A percentile compares a stretch with the other conserved stretches of the same genome.
Conservation (phyloP, 257 asterid species). For the Solanum ossicruentum region DNA sequence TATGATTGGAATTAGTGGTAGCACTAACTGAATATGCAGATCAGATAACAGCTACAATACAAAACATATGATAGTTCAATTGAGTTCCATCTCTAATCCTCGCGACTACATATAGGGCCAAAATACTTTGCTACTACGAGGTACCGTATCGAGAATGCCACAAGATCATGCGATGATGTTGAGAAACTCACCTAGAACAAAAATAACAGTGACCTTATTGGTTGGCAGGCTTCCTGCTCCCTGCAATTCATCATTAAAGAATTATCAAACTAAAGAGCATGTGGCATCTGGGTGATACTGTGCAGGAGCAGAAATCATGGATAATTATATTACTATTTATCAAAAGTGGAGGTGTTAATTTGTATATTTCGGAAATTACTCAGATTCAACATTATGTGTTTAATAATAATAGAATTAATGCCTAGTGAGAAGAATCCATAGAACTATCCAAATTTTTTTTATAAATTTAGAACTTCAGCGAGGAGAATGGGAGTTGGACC, state of each 20-base stretch:
- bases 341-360: not conserved
- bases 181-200: constrained; percentile 11
- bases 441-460: not conserved
- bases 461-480: not conserved
- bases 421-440: not conserved
- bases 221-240: constrained; percentile 3
- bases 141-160: not conserved
- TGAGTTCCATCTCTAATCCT: not conserved
- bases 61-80: not conserved
- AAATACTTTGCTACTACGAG: not conserved
- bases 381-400: not conserved
- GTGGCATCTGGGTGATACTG: not conserved
- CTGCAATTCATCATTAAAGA: not conserved
- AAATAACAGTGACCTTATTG: constrained; percentile 7
- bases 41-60: not conserved
- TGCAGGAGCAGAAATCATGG: not conserved
- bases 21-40: not conserved
- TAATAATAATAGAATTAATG: not conserved
- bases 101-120: not conserved
- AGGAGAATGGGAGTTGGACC: not conserved
- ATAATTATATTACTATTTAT: not conserved
- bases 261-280: not conserved
- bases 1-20: not conserved
- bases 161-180: not conserved
- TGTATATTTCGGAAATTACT: not conserved